phyloP scores from a whole-genome alignment of 192 early-diverging fungal species.

The Lobosporangium transversale region DNA sequence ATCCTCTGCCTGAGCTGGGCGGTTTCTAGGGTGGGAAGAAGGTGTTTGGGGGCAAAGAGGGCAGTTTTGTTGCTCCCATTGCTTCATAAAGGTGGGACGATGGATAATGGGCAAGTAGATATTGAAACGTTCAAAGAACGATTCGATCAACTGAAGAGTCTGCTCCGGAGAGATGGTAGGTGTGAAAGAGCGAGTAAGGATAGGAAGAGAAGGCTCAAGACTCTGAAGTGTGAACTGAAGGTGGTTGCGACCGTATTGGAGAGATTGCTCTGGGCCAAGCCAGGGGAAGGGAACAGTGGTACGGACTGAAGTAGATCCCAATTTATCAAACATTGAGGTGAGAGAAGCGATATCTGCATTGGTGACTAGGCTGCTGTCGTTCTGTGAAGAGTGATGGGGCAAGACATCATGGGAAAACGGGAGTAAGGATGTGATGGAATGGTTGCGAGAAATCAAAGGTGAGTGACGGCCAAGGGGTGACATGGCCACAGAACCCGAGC shows the following conservation, averaged over 20 bases:
- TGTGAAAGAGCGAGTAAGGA: conserved; percentile 34
- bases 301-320: conserved; percentile 44
- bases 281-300: conserved; percentile 53
- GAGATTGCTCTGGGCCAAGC: conserved; percentile 50
- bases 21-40: neutral
- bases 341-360: conserved; percentile 29
- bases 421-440: conserved; percentile 41
- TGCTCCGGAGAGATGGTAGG: conserved; percentile 12
- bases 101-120: conserved; percentile 38
- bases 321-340: conserved; percentile 46
- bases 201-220: conserved; percentile 36
- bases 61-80: conserved; percentile 45
- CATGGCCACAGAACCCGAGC: conserved; percentile 39
- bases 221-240: conserved; percentile 44
- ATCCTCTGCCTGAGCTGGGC: conserved; percentile 6
- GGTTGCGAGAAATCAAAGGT: conserved; percentile 45
- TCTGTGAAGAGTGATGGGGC: conserved; percentile 2
- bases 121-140: conserved; percentile 45
- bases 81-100: conserved; percentile 40
- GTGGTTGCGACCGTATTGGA: conserved; percentile 48
- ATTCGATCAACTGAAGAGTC: conserved; percentile 22
- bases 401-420: conserved; percentile 43
- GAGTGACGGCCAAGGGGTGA: conserved; percentile 49
- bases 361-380: conserved; percentile 8
- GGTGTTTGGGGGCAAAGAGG: conserved; percentile 7